Base-by-base conservation (phyloP, 768 basidiomycete species). In the Neoboletus brunneissimus region DNA sequence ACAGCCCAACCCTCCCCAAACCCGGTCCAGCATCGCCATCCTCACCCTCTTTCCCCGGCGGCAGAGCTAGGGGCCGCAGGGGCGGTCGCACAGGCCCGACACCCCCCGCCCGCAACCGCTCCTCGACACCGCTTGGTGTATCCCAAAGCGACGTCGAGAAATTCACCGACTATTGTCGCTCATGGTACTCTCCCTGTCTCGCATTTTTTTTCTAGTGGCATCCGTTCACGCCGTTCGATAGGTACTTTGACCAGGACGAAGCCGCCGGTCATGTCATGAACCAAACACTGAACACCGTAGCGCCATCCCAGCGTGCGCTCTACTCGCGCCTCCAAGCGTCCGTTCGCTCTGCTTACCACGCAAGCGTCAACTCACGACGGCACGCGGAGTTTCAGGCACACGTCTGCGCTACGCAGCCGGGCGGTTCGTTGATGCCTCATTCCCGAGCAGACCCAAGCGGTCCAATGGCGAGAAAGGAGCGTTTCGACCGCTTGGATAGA, bases 341-440 rank as follows among this genome's bases (percentile, higher is more conserved):
- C 20, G 87, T 94, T 27, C 86, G 94, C 42, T 85, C 91, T 40
- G 86, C 86, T 44, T 94, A 87, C 66, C 94, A 96, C 71, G 84
- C 86, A 48, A 89, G 85, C 57, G 81, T 92, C 60, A 87, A 87
- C 59, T 81, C 84, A 37, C 80, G 91, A 35, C 79, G 87, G 49
- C 83, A 86, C 55, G 87, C 91, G 18, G 92, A 94, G 67, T 93
- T 92, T 71, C 89, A 84, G 68, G 94, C 93, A 31, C 87, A 92
- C 64, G 74, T 96, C 29, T 81, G 82, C 51, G 85, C 89, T 15
- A 94, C 88, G 6, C 79, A 84, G 53, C 86, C 89, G 4, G 91
- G 92, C 49, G 88, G 84, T 41, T 94, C 92, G 5, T 70, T 95
- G 49, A 81, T 85, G 71, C 87, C 90, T 27, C 81, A 86, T 68